phyloP scores from a whole-genome alignment of 1,284 basidiomycete genomes.

The Erythrobasidium hasegawianum region DNA sequence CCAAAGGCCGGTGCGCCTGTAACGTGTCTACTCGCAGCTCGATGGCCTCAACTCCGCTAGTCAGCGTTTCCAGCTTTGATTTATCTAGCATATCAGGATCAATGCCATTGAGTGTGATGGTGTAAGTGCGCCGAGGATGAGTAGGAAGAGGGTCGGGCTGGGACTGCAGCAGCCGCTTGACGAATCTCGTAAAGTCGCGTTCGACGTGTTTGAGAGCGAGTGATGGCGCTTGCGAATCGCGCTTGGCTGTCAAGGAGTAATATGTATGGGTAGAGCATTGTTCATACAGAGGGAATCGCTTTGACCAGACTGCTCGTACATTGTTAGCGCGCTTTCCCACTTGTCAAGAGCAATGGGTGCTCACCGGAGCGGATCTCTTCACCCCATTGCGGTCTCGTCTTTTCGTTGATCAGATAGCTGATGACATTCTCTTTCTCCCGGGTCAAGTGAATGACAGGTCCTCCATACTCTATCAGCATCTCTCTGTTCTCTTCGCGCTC shows the following conservation, averaged over 20 bases:
- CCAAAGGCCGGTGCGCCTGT: constrained; percentile 3
- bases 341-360: not conserved
- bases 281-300: constrained; percentile 40
- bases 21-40: constrained; percentile 29
- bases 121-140: constrained; percentile 8
- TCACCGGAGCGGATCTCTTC: constrained; percentile 40
- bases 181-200: constrained; percentile 41
- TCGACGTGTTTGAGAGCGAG: constrained; percentile 44
- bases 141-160: constrained; percentile 4
- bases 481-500: constrained; percentile 33
- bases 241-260: constrained; percentile 40
- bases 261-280: constrained; percentile 42
- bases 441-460: constrained; percentile 26
- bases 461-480: constrained; percentile 22
- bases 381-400: constrained; percentile 38
- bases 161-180: constrained; percentile 37
- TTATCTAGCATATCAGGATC: constrained; percentile 12
- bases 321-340: no score
- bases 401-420: constrained; percentile 21
- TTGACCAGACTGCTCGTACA: constrained; percentile 41
- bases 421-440: constrained; percentile 28
- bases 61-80: constrained; percentile 5
- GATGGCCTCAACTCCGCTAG: constrained; percentile 29
- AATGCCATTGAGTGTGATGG: constrained; percentile 4
- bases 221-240: constrained; percentile 36